Percentiles rank a stretch among this genome's conserved stretches.
These are phyloP conservation scores for Ormosia semicastrata DNA, from an alignment of 306 rosid species.

Conservation along the genomic window DNA sequence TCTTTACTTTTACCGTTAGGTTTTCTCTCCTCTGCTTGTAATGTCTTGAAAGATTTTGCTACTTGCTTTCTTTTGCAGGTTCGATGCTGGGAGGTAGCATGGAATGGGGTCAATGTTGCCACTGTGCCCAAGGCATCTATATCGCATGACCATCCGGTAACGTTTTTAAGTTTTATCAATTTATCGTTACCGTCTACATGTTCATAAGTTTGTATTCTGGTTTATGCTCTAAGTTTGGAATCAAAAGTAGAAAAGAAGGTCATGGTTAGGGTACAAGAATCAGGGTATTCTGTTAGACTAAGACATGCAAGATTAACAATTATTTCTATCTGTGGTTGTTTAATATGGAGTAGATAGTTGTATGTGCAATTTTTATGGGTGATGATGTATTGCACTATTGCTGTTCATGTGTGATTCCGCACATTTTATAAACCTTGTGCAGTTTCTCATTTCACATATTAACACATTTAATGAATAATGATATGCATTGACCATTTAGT, in stretches of 20 bases:
- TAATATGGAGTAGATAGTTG: not conserved
- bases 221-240: not conserved
- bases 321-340: not conserved
- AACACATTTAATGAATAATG: not conserved
- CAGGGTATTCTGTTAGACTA: not conserved
- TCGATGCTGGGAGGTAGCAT: slow-evolving; percentile 86
- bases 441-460: not conserved
- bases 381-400: not conserved
- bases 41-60: not conserved
- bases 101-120: slow-evolving; percentile 57
- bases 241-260: not conserved
- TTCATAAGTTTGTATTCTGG: not conserved
- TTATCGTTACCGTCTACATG: not conserved
- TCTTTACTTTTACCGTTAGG: not conserved
- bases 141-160: slow-evolving; percentile 87
- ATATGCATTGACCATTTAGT: not conserved
- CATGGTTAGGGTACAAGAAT: not conserved
- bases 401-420: not conserved
- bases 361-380: not conserved
- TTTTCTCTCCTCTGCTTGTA: not conserved
- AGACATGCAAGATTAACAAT: not conserved
- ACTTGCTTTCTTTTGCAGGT: slow-evolving; percentile 45
- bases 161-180: not conserved
- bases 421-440: not conserved
- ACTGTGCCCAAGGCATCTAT: slow-evolving; percentile 85